Conservation (phyloP, 768 basidiomycete genomes). For the Pholiota conissans region DNA sequence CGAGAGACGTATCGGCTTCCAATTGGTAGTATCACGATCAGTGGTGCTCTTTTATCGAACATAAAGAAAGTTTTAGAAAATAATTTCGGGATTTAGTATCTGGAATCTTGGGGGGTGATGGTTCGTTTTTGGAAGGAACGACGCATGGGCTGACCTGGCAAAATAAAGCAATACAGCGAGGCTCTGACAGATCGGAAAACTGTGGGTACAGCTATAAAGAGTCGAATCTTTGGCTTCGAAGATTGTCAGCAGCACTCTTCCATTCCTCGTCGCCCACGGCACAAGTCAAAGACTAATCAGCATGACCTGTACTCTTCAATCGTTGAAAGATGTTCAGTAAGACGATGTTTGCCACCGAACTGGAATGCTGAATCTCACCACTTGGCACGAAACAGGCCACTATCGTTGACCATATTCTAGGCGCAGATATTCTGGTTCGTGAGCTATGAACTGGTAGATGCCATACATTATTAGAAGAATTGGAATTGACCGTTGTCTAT, state of each 20-base stretch:
- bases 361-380: not conserved
- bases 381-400: not conserved
- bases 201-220: slow-evolving; percentile 1
- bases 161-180: slow-evolving; percentile 1
- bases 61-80: not conserved
- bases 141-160: slow-evolving; percentile 1
- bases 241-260: not conserved
- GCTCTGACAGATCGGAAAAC: not conserved
- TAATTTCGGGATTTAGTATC: not conserved
- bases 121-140: slow-evolving; percentile 1
- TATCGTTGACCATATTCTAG: not conserved
- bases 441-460: not conserved
- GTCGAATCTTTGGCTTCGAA: not conserved
- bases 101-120: not conserved
- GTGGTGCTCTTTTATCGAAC: not conserved
- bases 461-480: not conserved
- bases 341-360: no score
- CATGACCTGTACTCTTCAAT: no score
- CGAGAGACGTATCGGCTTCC: not conserved
- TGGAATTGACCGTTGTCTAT: not conserved
- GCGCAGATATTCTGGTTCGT: not conserved
- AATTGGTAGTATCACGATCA: not conserved
- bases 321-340: no score
- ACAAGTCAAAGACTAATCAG: not conserved
- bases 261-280: not conserved